These are phyloP conservation scores for Paecilomyces sp. DNA, from an alignment of 2,329 filamentous ascomycete species.

Conservation along the genomic window DNA sequence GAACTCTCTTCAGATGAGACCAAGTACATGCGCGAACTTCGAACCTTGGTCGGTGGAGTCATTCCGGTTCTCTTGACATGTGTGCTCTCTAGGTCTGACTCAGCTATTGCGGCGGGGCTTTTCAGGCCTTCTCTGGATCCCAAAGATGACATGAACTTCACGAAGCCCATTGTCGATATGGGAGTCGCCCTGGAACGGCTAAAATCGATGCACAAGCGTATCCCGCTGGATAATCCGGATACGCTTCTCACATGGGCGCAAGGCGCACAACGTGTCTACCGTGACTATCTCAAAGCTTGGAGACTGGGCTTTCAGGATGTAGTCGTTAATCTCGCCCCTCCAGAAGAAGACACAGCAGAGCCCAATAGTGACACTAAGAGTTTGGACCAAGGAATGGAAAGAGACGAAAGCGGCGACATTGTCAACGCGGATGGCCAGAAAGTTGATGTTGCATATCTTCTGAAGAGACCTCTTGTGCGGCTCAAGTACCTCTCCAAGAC, in stretches of 20 bases:
- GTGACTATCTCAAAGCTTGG: constrained; percentile 82
- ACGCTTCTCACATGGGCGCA: constrained; percentile 76
- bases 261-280: constrained; percentile 68
- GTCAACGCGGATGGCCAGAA: constrained; percentile 72
- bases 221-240: constrained; percentile 66
- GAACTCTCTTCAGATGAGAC: constrained; percentile 78
- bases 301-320: constrained; percentile 90
- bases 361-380: constrained; percentile 39
- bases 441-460: constrained; percentile 86
- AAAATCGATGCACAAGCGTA: constrained; percentile 69
- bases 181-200: constrained; percentile 81
- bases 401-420: constrained; percentile 55
- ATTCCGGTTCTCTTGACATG: constrained; percentile 85
- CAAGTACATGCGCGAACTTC: constrained; percentile 83
- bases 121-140: constrained; percentile 53
- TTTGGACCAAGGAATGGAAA: constrained; percentile 48
- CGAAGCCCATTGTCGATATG: constrained; percentile 89
- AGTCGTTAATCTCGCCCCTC: constrained; percentile 82
- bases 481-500: constrained; percentile 83
- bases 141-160: constrained; percentile 57
- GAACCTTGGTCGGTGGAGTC: constrained; percentile 89
- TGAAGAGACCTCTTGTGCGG: constrained; percentile 81
- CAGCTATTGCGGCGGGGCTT: constrained; percentile 57
- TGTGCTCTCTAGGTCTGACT: constrained; percentile 66
- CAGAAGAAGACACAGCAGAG: constrained; percentile 54